phyloP scores from a whole-genome alignment of 306 rosid species.

The Psophocarpus tetragonolobus region DNA sequence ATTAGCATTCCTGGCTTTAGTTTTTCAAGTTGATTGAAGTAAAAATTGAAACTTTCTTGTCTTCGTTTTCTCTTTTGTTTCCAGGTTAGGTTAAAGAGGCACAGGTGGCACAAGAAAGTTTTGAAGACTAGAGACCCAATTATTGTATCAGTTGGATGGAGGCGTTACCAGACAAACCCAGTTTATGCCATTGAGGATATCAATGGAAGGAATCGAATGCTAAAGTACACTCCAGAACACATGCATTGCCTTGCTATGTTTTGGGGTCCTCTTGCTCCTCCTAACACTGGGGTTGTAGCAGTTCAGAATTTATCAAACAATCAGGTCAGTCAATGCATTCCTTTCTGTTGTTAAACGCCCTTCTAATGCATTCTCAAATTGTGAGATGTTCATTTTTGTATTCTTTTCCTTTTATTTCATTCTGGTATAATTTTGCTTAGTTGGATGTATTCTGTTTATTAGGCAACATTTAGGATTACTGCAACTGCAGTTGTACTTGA shows the following conservation, averaged over 20 bases:
- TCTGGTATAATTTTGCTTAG: slow-evolving; percentile 21
- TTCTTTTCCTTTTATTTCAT: neutral
- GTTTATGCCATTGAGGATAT: slow-evolving; percentile 84
- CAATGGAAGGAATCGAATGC: slow-evolving; percentile 92
- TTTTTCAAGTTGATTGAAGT: neutral
- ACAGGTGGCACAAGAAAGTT: slow-evolving; percentile 93
- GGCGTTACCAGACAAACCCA: slow-evolving; percentile 93
- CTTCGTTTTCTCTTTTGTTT: slow-evolving; percentile 4
- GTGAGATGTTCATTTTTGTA: slow-evolving; percentile 11
- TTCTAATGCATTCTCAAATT: neutral
- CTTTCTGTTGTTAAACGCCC: neutral
- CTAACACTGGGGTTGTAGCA: slow-evolving; percentile 86
- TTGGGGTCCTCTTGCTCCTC: slow-evolving; percentile 98
- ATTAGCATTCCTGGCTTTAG: neutral
- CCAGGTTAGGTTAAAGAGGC: slow-evolving; percentile 92
- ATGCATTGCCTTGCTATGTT: slow-evolving; percentile 94
- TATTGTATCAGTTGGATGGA: slow-evolving; percentile 92
- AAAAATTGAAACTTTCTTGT: neutral
- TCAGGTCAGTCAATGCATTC: slow-evolving; percentile 51
- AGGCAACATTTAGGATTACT: slow-evolving; percentile 86
- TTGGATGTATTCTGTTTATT: slow-evolving; percentile 39
- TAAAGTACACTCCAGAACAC: slow-evolving; percentile 94
- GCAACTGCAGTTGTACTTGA: slow-evolving; percentile 90
- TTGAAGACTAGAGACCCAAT: slow-evolving; percentile 89
- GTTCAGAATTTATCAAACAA: slow-evolving; percentile 79